phyloP scores from a whole-genome alignment of 2,329 filamentous ascomycete genomes.

The Penicillium sp. region DNA sequence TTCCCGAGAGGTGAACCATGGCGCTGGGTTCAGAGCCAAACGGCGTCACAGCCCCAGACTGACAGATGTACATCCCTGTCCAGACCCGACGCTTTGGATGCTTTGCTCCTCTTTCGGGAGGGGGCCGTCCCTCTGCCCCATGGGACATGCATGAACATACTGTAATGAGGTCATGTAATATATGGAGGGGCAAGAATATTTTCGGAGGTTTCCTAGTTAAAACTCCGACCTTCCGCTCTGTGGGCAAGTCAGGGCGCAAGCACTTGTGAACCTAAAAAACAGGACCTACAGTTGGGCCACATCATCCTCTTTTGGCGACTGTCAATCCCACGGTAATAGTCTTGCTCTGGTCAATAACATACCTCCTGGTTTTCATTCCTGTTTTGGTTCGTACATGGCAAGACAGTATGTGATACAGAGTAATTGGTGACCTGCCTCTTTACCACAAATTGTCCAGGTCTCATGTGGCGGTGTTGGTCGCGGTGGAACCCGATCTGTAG shows the following conservation, averaged over 20 bases:
- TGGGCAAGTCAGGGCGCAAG: slow-evolving; percentile 3
- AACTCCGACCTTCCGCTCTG: neutral
- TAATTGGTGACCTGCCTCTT: neutral
- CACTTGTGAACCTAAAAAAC: slow-evolving; percentile 11
- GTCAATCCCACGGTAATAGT: neutral
- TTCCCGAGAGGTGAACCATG: slow-evolving; percentile 37
- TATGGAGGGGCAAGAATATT: neutral
- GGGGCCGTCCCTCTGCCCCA: slow-evolving; percentile 13
- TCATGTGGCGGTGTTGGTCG: neutral
- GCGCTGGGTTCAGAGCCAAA: slow-evolving; percentile 33
- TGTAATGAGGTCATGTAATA: slow-evolving; percentile 4
- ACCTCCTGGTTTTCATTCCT: neutral
- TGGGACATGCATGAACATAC: slow-evolving; percentile 23
- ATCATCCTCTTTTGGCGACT: slow-evolving; percentile 3
- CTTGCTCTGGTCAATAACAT: neutral
- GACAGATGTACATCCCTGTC: slow-evolving; percentile 9
- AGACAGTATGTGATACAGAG: neutral
- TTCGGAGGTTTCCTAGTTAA: neutral
- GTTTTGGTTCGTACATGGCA: neutral
- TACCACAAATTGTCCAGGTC: neutral
- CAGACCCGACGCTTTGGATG: slow-evolving; percentile 31
- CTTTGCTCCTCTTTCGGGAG: slow-evolving; percentile 11
- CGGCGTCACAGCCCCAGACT: slow-evolving; percentile 7
- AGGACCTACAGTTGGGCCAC: slow-evolving; percentile 1
- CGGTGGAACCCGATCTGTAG: neutral